Base-by-base conservation (phyloP, 2,329 filamentous ascomycete species). In the Rutstroemia sydowiana region DNA sequence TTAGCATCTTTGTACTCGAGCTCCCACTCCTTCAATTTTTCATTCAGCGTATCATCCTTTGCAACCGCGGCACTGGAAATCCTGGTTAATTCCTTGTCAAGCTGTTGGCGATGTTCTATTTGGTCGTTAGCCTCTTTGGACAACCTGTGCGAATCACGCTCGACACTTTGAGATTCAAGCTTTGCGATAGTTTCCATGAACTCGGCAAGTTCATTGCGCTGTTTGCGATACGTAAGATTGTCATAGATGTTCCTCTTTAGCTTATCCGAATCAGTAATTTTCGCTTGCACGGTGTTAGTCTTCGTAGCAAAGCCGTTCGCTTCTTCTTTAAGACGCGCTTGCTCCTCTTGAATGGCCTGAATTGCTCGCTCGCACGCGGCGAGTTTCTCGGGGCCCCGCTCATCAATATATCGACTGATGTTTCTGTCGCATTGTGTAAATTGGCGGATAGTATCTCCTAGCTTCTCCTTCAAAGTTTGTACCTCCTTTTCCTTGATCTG, bases 221-320 rank as follows among this genome's bases (percentile, higher is more conserved):
- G 85, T 65, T 85, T 85, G 53, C 93, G 87, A 66, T 90, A 95
- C 56, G 84, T 84, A 47, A 97, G 73, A 62, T 98, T 98, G 66
- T 97, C 90, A 20, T 76, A 76, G 60, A 98, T 95, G 57, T 88
- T 90, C 61, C 88, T 85, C 70, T 90, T 92, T 51, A 84, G 91
- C 53, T 84, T 82, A 57, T 91, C 87, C 52, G 88, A 87, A 63
- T 90, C 88, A 61, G 83, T 81, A 47, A 91, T 78, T 48, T 89
- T 84, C 45, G 87, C 79, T 58, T 86, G 85, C 46, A 95, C 77
- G 60, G 84, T 83, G 68, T 95, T 93, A 55, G 88, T 82, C 51
- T 85, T 79, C 21, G 78, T 74, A 2, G 83, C 85, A 48, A 93
- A 72, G 42, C 81, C 73, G 11, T 71, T 71, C 63, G 88, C 82